phyloP scores from a whole-genome alignment of 768 basidiomycete genomes.

The Hemileccinum impolitum region DNA sequence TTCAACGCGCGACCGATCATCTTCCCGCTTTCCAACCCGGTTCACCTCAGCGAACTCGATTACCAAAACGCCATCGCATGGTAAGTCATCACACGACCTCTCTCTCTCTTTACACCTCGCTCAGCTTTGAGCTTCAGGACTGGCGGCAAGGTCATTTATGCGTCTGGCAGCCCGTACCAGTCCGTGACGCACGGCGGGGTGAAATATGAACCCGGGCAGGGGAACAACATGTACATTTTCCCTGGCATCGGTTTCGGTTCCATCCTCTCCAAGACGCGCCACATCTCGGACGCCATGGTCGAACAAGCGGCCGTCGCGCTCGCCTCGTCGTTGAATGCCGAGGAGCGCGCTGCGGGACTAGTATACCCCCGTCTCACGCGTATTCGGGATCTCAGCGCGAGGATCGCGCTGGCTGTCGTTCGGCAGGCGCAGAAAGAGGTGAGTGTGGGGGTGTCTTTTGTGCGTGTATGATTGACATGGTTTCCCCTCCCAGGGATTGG shows the following conservation, averaged over 20 bases:
- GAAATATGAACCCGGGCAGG: conserved; percentile 63
- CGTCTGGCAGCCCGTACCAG: conserved; percentile 69
- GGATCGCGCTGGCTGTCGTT: conserved; percentile 61
- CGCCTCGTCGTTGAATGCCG: conserved; percentile 50
- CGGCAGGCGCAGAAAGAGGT: conserved; percentile 64
- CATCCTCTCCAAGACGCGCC: conserved; percentile 53
- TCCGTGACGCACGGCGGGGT: conserved; percentile 46
- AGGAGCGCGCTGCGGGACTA: conserved; percentile 52
- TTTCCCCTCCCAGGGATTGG: conserved; percentile 27
- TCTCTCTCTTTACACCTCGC: neutral
- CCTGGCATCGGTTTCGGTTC: conserved; percentile 60
- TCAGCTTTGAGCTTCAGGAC: conserved; percentile 50
- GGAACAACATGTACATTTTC: conserved; percentile 79
- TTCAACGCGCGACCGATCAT: conserved; percentile 72
- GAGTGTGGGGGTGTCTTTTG: conserved; percentile 16
- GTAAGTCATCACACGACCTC: conserved; percentile 26
- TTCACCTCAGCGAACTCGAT: conserved; percentile 57
- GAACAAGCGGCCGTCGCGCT: conserved; percentile 64
- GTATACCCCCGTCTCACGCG: conserved; percentile 69
- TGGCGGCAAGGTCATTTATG: conserved; percentile 64
- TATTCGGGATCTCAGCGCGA: conserved; percentile 62
- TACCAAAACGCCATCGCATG: conserved; percentile 58
- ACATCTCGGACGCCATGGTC: conserved; percentile 67
- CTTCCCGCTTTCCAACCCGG: conserved; percentile 78
- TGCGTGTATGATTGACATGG: neutral